Evolutionary conservation across 257 asterid genomes (phyloP), one percentile per base, ranked within the genome.

Genomic region (Linderniella brevidens): DNA sequence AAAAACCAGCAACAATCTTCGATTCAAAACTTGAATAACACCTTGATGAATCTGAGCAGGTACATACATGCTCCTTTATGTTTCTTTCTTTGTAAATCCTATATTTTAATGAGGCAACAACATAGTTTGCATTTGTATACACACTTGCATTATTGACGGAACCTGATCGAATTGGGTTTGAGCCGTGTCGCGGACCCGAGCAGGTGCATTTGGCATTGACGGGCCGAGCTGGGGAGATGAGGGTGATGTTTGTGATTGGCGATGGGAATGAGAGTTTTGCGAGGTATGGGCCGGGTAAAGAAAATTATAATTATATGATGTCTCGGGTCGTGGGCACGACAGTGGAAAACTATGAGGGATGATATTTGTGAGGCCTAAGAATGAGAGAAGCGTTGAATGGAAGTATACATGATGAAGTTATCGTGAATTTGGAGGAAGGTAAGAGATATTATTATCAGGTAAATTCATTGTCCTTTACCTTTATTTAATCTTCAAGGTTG

Each of bases 151-250:
- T n/a, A n/a, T n/a, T 88, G 62, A 84, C 73, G 11, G 64, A 65
- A 59, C 74, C 94, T 7, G 87, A 70, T 44, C 56, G 47, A 37
- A 58, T 80, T 48, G 51, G 57, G 47, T 84, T 88, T 36, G 71
- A 65, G 17, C 16, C 55, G 49, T 81, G 76, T 1, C 77, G 72
- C 18, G 95, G 87, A 0, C 95, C 98, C 16, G 98, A 81, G 37
- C 98, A 88, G 78, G 77, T 77, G 13, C 98, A 74, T 46, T 45
- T 88, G 73, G 84, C 94, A 8, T 64, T 80, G 47, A 84, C 95
- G 61, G 95, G 79, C 38, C 43, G 35, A 64, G 74, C 46, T 13
- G 92, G 78, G 58, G 95, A 84, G 79, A 88, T 88, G 94, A 77
- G 98, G 70, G 92, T 80, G 45, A 76, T 88, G 95, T 88, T 84